Evolutionary conservation across 169 alveolate species (phyloP).

Genomic region (Sarcocystis neurona): DNA sequence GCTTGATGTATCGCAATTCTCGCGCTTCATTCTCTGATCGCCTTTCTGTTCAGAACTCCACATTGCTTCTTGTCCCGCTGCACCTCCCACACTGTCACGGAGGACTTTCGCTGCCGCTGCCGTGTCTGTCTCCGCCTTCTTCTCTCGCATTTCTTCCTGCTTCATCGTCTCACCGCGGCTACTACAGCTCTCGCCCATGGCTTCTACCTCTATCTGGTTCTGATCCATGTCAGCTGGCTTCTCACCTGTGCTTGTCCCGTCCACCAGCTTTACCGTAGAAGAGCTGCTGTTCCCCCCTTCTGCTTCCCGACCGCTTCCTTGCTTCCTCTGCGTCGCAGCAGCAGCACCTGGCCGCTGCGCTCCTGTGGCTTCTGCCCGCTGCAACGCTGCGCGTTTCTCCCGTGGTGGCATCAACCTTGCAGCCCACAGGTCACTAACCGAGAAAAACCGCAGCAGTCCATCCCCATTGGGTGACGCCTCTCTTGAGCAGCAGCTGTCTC

Average conservation of each 20-base stretch:
- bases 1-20: too few relatives aligned
- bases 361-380: not conserved
- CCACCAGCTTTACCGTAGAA: too few relatives aligned
- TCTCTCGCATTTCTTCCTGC: too few relatives aligned
- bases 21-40: too few relatives aligned
- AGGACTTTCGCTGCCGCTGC: not conserved
- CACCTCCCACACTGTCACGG: not conserved
- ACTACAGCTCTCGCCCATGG: too few relatives aligned
- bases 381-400: constrained; percentile 7
- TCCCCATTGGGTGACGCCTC: not conserved
- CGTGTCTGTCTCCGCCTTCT: not conserved
- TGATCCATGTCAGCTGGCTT: too few relatives aligned
- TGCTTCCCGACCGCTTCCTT: not conserved
- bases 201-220: too few relatives aligned
- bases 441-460: not conserved
- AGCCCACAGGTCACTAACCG: constrained; percentile 26
- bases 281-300: not conserved
- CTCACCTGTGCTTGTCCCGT: too few relatives aligned
- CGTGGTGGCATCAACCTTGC: constrained; percentile 13
- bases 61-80: not conserved
- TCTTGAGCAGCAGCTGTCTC: too few relatives aligned
- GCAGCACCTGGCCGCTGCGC: not conserved
- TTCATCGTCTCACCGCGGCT: too few relatives aligned
- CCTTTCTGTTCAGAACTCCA: not conserved
- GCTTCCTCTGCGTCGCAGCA: not conserved